Evolutionary conservation across 1,284 basidiomycete genomes (phyloP).

Genomic region (Papiliotrema flavescens): DNA sequence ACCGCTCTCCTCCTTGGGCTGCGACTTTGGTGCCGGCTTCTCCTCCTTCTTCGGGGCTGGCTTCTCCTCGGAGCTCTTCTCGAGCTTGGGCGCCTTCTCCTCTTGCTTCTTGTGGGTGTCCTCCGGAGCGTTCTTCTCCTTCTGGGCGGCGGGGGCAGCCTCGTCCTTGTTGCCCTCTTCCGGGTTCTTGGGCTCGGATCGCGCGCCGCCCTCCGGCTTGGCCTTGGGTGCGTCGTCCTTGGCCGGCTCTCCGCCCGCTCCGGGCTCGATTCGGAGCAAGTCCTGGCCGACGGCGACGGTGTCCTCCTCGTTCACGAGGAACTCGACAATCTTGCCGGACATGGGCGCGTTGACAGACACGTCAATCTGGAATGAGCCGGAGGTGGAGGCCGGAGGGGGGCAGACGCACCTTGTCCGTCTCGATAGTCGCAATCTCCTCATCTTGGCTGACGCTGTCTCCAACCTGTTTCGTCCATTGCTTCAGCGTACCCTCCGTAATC

Average conservation of each 20-base stretch:
- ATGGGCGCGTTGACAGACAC: slow-evolving; percentile 92
- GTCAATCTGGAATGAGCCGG: slow-evolving; percentile 67
- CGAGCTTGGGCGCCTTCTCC: slow-evolving; percentile 53
- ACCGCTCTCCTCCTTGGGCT: slow-evolving; percentile 33
- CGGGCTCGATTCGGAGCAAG: slow-evolving; percentile 85
- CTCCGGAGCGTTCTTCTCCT: slow-evolving; percentile 48
- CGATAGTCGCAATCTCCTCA: slow-evolving; percentile 96
- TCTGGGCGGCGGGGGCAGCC: slow-evolving; percentile 43
- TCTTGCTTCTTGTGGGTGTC: slow-evolving; percentile 50
- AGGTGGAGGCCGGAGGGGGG: neutral
- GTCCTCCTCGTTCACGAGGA: slow-evolving; percentile 86
- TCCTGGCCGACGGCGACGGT: slow-evolving; percentile 95
- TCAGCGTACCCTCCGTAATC: slow-evolving; percentile 95
- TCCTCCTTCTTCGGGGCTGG: slow-evolving; percentile 50
- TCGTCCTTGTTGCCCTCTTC: slow-evolving; percentile 49
- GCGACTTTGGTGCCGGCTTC: slow-evolving; percentile 25
- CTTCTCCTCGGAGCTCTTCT: slow-evolving; percentile 53
- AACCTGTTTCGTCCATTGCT: slow-evolving; percentile 90
- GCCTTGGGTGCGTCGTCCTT: slow-evolving; percentile 19
- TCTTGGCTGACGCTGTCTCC: slow-evolving; percentile 87
- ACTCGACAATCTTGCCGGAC: slow-evolving; percentile 81
- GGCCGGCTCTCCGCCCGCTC: slow-evolving; percentile 58
- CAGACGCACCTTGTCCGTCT: slow-evolving; percentile 87
- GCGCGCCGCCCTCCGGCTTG: slow-evolving; percentile 46
- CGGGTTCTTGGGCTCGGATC: slow-evolving; percentile 48